These are phyloP conservation scores for Pistacia vera DNA, from an alignment of 345 rosid species.

Conservation along the genomic window DNA sequence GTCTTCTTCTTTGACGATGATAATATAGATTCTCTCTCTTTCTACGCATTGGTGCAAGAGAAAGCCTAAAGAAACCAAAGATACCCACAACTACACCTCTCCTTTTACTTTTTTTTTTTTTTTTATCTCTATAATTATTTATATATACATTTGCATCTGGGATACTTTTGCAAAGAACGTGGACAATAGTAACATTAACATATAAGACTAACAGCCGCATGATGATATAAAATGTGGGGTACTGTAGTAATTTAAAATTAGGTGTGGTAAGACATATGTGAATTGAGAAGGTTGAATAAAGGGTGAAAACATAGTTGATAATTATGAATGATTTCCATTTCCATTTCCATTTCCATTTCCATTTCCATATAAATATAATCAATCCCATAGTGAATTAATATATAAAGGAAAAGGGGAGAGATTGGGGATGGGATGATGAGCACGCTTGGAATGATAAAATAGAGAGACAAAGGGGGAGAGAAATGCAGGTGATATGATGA, in stretches of 20 bases:
- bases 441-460: neutral
- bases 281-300: too few species aligned
- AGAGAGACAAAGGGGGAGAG: neutral
- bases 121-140: neutral
- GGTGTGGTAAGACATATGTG: too few species aligned
- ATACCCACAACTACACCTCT: constrained; percentile 8
- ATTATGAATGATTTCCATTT: too few species aligned
- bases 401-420: neutral
- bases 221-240: too few species aligned
- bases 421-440: neutral
- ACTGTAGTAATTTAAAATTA: too few species aligned
- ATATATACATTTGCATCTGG: neutral
- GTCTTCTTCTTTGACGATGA: constrained; percentile 25
- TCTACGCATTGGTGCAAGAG: constrained; percentile 47
- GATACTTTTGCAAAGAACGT: too few species aligned
- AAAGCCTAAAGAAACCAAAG: constrained; percentile 48
- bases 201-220: too few species aligned
- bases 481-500: constrained; percentile 33
- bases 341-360: too few species aligned
- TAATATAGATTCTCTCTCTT: constrained; percentile 25
- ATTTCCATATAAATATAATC: too few species aligned
- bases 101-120: constrained; percentile 5
- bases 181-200: too few species aligned
- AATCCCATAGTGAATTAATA: neutral
- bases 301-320: too few species aligned